A percentile compares a stretch with the other conserved stretches of the same genome.
These are phyloP conservation scores for Lasiodiplodia gonubiensis DNA, from an alignment of 2,329 filamentous ascomycete genomes.

Conservation along the genomic window DNA sequence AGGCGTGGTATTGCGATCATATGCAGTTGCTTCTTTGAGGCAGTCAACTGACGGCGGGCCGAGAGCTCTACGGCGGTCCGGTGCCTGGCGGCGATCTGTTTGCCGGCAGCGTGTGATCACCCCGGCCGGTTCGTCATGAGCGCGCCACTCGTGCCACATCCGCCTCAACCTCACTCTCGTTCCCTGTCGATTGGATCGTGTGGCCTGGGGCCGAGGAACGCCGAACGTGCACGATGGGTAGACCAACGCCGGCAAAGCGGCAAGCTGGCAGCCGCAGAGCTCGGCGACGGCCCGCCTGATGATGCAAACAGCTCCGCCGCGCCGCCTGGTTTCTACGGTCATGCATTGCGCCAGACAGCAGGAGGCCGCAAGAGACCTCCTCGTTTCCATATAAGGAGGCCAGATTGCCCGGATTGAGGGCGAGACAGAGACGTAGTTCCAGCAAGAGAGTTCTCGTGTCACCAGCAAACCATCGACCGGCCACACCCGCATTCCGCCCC, in stretches of 20 bases:
- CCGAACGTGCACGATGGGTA: constrained; percentile 6
- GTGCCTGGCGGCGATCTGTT: constrained; percentile 13
- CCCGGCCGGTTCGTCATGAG: constrained; percentile 26
- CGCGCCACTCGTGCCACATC: constrained; percentile 3
- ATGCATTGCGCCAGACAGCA: constrained; percentile 6
- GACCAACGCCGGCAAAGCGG: constrained; percentile 10
- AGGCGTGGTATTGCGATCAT: constrained; percentile 6
- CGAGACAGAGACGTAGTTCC: constrained; percentile 1
- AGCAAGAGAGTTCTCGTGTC: constrained; percentile 1
- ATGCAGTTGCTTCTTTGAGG: not conserved
- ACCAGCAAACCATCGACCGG: constrained; percentile 8
- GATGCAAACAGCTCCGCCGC: constrained; percentile 19
- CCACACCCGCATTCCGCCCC: constrained; percentile 19
- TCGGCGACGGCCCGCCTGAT: constrained; percentile 19
- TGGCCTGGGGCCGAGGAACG: constrained; percentile 8
- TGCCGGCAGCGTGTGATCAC: constrained; percentile 21
- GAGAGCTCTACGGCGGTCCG: not conserved
- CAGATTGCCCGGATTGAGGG: not conserved
- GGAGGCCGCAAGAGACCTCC: not conserved
- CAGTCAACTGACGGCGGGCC: constrained; percentile 24
- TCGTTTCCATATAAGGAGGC: constrained; percentile 12
- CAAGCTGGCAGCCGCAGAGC: constrained; percentile 10
- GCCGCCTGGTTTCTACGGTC: constrained; percentile 14
- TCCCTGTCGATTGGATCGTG: constrained; percentile 8
- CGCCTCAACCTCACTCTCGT: not conserved